These are phyloP conservation scores for Biscogniauxia mediterranea DNA, from an alignment of 2,329 filamentous ascomycete species.

Conservation along the genomic window DNA sequence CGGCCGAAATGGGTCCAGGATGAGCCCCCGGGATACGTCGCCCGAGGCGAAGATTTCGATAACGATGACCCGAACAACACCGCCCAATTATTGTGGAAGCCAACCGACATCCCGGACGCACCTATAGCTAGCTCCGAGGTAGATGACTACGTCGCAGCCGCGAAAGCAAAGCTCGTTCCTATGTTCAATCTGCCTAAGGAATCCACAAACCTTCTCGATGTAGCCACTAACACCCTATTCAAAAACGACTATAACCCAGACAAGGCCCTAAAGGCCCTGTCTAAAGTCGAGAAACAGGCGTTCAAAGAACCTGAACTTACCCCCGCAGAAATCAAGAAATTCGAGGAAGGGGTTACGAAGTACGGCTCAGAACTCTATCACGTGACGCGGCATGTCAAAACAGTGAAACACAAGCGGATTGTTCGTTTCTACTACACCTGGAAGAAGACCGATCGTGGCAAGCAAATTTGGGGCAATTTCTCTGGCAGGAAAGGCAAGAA, in stretches of 20 bases:
- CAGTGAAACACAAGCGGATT: conserved; percentile 73
- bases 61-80: conserved; percentile 74
- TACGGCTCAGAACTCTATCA: conserved; percentile 86
- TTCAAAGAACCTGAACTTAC: conserved; percentile 84
- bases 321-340: conserved; percentile 78
- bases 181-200: conserved; percentile 68
- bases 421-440: conserved; percentile 96
- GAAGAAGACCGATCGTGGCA: conserved; percentile 89
- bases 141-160: conserved; percentile 72
- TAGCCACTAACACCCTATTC: conserved; percentile 73
- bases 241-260: conserved; percentile 69
- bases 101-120: conserved; percentile 56
- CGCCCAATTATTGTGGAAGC: conserved; percentile 74
- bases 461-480: conserved; percentile 86
- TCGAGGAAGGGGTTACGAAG: conserved; percentile 87
- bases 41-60: conserved; percentile 74
- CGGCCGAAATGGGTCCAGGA: conserved; percentile 94
- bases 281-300: conserved; percentile 64
- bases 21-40: conserved; percentile 81
- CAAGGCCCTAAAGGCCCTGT: conserved; percentile 67
- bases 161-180: conserved; percentile 57
- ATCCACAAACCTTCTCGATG: conserved; percentile 85
- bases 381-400: conserved; percentile 83
- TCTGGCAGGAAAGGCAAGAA: conserved; percentile 88
- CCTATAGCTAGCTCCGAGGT: conserved; percentile 57